phyloP scores from a whole-genome alignment of 306 rosid species.

The Prunus fruticosa region DNA sequence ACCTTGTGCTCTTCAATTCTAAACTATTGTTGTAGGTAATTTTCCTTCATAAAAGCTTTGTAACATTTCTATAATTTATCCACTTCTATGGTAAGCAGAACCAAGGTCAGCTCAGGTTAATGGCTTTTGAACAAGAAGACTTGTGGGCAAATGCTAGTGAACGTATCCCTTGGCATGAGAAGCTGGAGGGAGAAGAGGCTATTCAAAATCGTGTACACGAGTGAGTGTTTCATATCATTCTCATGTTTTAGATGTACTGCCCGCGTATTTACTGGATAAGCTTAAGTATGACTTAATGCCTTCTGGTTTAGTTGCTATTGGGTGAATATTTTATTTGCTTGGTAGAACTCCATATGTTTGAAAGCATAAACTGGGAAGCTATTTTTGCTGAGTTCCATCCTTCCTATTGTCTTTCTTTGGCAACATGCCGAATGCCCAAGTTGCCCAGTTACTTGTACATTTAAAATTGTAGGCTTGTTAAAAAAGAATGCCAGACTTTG shows the following conservation, averaged over 20 bases:
- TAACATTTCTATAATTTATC: slow-evolving; percentile 23
- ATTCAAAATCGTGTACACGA: slow-evolving; percentile 90
- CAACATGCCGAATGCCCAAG: background rate
- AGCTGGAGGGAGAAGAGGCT: slow-evolving; percentile 84
- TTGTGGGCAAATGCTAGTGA: slow-evolving; percentile 83
- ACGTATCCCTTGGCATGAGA: slow-evolving; percentile 93
- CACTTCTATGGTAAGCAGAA: slow-evolving; percentile 51
- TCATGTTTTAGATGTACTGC: slow-evolving; percentile 11
- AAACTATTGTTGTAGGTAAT: background rate
- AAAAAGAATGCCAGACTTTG: slow-evolving; percentile 2
- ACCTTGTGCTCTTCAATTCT: background rate
- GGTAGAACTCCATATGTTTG: background rate
- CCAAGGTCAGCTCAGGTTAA: slow-evolving; percentile 70
- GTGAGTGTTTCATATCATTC: slow-evolving; percentile 44
- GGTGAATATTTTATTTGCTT: background rate
- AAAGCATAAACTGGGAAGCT: background rate
- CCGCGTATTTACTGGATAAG: slow-evolving; percentile 9
- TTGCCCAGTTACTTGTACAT: background rate
- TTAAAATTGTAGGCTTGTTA: background rate
- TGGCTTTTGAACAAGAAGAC: slow-evolving; percentile 92
- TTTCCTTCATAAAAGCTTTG: slow-evolving; percentile 9
- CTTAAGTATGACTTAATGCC: background rate
- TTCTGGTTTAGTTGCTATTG: background rate
- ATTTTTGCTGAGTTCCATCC: background rate
- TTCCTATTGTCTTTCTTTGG: background rate